phyloP scores from a whole-genome alignment of 495 filamentous ascomycete species.

The Pyrenula aspistea region DNA sequence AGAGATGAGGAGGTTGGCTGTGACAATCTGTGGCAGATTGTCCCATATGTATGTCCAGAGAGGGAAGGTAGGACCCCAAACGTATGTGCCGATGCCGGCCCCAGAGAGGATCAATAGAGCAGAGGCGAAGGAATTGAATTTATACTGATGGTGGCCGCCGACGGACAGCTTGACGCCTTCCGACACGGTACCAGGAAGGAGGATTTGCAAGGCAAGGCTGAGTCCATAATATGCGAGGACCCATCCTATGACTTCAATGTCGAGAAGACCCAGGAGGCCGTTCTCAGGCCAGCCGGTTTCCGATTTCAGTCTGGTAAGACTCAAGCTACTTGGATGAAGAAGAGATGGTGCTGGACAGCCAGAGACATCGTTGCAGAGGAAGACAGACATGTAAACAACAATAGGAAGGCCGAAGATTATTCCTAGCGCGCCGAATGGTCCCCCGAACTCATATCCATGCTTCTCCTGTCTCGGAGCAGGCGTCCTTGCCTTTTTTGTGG shows the following conservation, averaged over 20 bases:
- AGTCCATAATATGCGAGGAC: slow-evolving; percentile 70
- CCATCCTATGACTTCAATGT: slow-evolving; percentile 45
- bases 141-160: slow-evolving; percentile 73
- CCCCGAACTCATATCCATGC: slow-evolving; percentile 70
- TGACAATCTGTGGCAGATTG: slow-evolving; percentile 78
- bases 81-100: slow-evolving; percentile 58
- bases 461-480: slow-evolving; percentile 17
- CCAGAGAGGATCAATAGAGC: slow-evolving; percentile 55
- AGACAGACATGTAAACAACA: slow-evolving; percentile 60
- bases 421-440: slow-evolving; percentile 62
- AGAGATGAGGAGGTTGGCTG: slow-evolving; percentile 67
- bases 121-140: slow-evolving; percentile 78
- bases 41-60: slow-evolving; percentile 90
- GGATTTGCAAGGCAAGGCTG: slow-evolving; percentile 58
- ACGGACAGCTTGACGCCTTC: slow-evolving; percentile 58
- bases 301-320: slow-evolving; percentile 55
- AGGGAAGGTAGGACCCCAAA: slow-evolving; percentile 68
- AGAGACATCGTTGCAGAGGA: slow-evolving; percentile 83
- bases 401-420: slow-evolving; percentile 69
- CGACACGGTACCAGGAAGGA: slow-evolving; percentile 64
- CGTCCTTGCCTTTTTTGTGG: not conserved
- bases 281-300: slow-evolving; percentile 70
- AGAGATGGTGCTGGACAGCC: slow-evolving; percentile 87
- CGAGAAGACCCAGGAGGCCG: slow-evolving; percentile 50
- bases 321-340: slow-evolving; percentile 59